phyloP scores from a whole-genome alignment of 768 basidiomycete genomes.

The Lactarius tabidus region DNA sequence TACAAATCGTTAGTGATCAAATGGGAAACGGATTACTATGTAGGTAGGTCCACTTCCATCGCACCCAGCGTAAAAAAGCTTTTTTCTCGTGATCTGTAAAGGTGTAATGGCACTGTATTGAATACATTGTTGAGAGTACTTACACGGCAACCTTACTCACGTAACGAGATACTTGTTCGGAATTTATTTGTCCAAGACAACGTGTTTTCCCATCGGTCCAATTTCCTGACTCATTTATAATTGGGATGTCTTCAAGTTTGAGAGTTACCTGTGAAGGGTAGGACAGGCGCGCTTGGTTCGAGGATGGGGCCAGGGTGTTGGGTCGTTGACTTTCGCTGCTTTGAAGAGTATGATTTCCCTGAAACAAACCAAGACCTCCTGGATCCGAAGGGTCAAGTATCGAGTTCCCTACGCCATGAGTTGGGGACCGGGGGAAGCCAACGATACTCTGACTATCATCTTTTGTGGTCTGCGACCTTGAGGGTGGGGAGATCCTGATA shows the following conservation, averaged over 20 bases:
- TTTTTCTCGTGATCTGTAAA: neutral
- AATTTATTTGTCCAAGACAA: neutral
- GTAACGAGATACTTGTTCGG: conserved; percentile 17
- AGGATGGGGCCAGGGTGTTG: neutral
- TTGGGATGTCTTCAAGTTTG: neutral
- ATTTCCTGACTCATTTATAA: neutral
- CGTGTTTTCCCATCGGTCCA: neutral
- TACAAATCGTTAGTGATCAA: neutral
- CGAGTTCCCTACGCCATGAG: neutral
- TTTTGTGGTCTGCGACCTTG: neutral
- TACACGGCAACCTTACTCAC: conserved; percentile 12
- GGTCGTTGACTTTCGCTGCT: neutral
- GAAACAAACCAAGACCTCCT: too few species aligned
- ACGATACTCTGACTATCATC: neutral
- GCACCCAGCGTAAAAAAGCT: neutral
- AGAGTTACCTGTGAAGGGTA: neutral
- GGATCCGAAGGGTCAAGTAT: neutral
- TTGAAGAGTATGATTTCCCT: neutral
- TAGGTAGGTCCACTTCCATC: neutral
- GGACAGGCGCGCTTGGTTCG: neutral
- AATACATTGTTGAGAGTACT: neutral
- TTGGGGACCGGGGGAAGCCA: neutral
- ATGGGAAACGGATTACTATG: neutral
- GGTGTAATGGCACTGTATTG: neutral
- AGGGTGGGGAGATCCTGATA: neutral